Base-by-base conservation (phyloP, 768 basidiomycete genomes). In the Artomyces pyxidatus region DNA sequence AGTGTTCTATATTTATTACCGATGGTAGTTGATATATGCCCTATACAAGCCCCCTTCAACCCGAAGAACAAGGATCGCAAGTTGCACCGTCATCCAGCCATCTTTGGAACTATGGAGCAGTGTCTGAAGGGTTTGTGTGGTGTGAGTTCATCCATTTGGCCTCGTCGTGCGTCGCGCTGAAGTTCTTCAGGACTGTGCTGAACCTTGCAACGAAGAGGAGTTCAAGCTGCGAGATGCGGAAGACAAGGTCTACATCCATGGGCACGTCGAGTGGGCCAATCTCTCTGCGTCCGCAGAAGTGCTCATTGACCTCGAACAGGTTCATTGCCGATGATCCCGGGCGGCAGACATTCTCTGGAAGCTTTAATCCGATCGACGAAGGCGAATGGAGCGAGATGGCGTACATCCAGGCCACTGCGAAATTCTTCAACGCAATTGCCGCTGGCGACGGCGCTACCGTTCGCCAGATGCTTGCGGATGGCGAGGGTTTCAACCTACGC, bases 111-210 rank as follows among this genome's bases (percentile, higher is more conserved):
- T 0, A 71, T 77, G 58, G 57, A 69, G 44, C 79, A 83, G 50
- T 75, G 75, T 41, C 47, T 81, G n/a, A 77, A 76, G 51, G 81
- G 81, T 47, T 81, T 78, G 52, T 83, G 80, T 61, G 78, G 78
- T 69, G 78, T 77, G 51, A n/a, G n/a, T n/a, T 14, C 25, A 28
- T 23, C 26, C 7, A 1, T 8, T 32, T 38, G 26, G 28, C 21
- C 2, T 17, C 0, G 19, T 9, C 28, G 22, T 21, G 42, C 23
- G 43, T 16, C 23, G 37, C 9, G 47, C 37, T 38, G n/a, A n/a
- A n/a, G n/a, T n/a, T n/a, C n/a, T 4, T 19, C n/a, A 81, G 80
- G 58, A 68, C 54, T 82, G 81, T 48, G 77, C 80, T 1, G 63
- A 72, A 27, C 76, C 80, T 0, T 69, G 75, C 28, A 72, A 76